A percentile compares a stretch with the other conserved stretches of the same genome.
phyloP scores from a whole-genome alignment of 1,284 basidiomycete species.

The Bjerkandera adusta region DNA sequence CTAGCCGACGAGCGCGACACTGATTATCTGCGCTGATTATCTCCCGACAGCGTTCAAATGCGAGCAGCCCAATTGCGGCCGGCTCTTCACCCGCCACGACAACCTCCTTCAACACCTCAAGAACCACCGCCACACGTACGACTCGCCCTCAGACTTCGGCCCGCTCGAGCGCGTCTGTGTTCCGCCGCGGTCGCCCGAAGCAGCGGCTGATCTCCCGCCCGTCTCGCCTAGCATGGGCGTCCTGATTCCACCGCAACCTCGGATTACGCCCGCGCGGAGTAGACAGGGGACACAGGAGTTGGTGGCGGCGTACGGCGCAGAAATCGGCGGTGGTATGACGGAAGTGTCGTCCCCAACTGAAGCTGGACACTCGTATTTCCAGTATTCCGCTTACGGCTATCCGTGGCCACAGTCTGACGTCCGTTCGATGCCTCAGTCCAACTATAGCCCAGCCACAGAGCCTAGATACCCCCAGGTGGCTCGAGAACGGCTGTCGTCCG shows the following conservation, averaged over 20 bases:
- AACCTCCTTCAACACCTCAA: constrained; percentile 26
- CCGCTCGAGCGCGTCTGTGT: constrained; percentile 15
- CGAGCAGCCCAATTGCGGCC: constrained; percentile 20
- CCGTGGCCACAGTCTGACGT: constrained; percentile 14
- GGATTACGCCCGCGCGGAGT: constrained; percentile 2
- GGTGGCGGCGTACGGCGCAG: constrained; percentile 1
- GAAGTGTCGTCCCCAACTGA: constrained; percentile 10
- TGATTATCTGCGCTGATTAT: constrained; percentile 1
- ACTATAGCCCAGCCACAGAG: not conserved
- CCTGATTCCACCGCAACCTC: constrained; percentile 16
- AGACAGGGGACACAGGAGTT: constrained; percentile 5
- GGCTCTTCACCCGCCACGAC: constrained; percentile 27
- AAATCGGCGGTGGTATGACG: constrained; percentile 6
- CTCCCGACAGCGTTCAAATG: constrained; percentile 22
- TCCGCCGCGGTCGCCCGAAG: not conserved
- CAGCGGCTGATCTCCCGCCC: not conserved
- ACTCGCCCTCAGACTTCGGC: constrained; percentile 7
- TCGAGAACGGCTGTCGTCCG: constrained; percentile 3
- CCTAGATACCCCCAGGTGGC: constrained; percentile 6
- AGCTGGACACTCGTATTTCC: constrained; percentile 4
- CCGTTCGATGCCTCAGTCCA: constrained; percentile 8
- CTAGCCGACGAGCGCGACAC: not conserved
- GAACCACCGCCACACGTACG: constrained; percentile 10
- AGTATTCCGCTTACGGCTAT: constrained; percentile 9
- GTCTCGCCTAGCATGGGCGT: constrained; percentile 18